Percentiles rank a stretch among this genome's conserved stretches.
phyloP scores from a whole-genome alignment of 208 protist genomes.

The Zelonia costaricensis region DNA sequence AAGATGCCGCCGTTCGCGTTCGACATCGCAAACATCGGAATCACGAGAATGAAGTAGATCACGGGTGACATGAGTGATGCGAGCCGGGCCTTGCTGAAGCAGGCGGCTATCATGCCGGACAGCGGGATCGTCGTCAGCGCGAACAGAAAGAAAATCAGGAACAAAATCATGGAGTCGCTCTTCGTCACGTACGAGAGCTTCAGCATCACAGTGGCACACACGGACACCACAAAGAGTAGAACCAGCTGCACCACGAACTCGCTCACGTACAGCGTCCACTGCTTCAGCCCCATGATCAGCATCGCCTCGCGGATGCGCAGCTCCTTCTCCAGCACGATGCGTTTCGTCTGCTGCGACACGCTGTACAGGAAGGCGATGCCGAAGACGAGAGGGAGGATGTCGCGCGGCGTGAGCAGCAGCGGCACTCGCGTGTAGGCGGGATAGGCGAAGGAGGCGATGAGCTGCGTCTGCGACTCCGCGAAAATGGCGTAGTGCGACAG shows the following conservation, averaged over 20 bases:
- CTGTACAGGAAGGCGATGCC: conserved; percentile 66
- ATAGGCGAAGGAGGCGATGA: conserved; percentile 28
- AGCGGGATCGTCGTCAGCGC: conserved; percentile 52
- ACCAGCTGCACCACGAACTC: conserved; percentile 38
- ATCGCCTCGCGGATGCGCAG: conserved; percentile 68
- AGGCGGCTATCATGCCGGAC: conserved; percentile 46
- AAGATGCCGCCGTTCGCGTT: conserved; percentile 22
- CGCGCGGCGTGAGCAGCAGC: conserved; percentile 24
- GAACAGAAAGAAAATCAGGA: conserved; percentile 69
- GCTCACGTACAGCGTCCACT: conserved; percentile 45
- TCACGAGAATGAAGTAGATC: conserved; percentile 64
- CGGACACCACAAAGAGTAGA: conserved; percentile 46
- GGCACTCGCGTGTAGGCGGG: conserved; percentile 24
- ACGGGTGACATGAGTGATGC: conserved; percentile 63
- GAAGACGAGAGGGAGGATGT: conserved; percentile 49
- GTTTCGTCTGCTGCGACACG: conserved; percentile 50
- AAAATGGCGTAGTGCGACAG: not conserved
- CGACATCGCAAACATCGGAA: conserved; percentile 50
- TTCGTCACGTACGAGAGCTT: conserved; percentile 47
- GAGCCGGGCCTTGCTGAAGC: conserved; percentile 72
- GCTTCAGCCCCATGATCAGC: conserved; percentile 79
- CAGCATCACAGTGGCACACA: conserved; percentile 47
- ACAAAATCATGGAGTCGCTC: conserved; percentile 46
- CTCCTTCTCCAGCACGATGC: conserved; percentile 73
- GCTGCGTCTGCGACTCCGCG: conserved; percentile 10